Base-by-base conservation (phyloP, 2,329 filamentous ascomycete species). In the Aquanectria penicillioides region DNA sequence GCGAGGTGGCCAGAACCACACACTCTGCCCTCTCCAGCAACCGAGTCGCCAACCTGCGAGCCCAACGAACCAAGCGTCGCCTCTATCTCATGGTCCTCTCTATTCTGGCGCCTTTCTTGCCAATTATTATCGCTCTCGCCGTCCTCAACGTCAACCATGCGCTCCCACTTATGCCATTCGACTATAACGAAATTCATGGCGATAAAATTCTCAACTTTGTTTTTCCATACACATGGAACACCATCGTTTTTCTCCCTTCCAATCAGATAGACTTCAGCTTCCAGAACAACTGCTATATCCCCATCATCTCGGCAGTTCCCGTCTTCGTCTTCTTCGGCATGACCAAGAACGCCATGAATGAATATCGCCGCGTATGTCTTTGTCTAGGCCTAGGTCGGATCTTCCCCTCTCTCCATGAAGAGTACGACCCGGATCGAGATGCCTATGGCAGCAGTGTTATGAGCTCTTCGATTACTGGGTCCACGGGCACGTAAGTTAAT, bases 321-420 rank as follows among this genome's bases (percentile, higher is more conserved):
- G 77, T 86, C 43, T 82, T 86, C 36, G 36, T 79, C 25, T 85
- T 85, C 71, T 87, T 87, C 53, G 85, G 85, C 40, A 79, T 79
- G 57, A 85, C 81, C n/a, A 77, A 77, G 22, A 84, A 86, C 25
- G 82, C 82, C 10, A 73, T 80, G 59, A 82, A 83, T 55, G 74
- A 74, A 49, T 86, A 86, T 69, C 76, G 82, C 17, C 49, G 61
- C 2, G 63, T 69, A 6, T 64, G 81, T 6, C 66, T 83, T 6
- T 61, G 58, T 7, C 3, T 81, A 22, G 80, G 83, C 0, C 65
- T 84, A 2, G 81, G 78, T 25, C 73, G 60, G 22, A 13, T 81
- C 15, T 84, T 82, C 59, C 79, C 82, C 0, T 60, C 61, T 5
- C 73, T 84, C 5, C 60, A 71, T 7, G 57, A 77, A 10, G 76